Percentiles rank a stretch among this genome's conserved stretches.
These are phyloP conservation scores for Pichia norvegensis DNA, from an alignment of 1,139 yeast species.

Conservation along the genomic window DNA sequence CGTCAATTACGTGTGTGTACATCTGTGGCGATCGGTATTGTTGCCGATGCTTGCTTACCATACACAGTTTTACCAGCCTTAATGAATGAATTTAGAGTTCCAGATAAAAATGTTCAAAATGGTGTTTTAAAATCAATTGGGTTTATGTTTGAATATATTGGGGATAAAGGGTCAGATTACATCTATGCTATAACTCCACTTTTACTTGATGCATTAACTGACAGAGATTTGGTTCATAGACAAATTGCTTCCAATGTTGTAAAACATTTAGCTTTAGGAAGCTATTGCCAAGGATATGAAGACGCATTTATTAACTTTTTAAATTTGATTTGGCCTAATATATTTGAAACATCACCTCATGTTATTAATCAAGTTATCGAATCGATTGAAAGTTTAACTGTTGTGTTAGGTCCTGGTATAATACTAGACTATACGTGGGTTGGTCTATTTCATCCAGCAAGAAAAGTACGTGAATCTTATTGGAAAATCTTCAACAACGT, in stretches of 20 bases:
- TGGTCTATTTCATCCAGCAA: slow-evolving; percentile 90
- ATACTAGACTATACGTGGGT: slow-evolving; percentile 74
- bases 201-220: slow-evolving; percentile 84
- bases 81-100: slow-evolving; percentile 91
- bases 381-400: slow-evolving; percentile 67
- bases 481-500: slow-evolving; percentile 80
- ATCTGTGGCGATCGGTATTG: slow-evolving; percentile 96
- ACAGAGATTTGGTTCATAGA: slow-evolving; percentile 85
- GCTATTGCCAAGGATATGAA: slow-evolving; percentile 67
- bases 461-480: slow-evolving; percentile 73
- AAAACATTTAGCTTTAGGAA: slow-evolving; percentile 72
- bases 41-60: slow-evolving; percentile 89
- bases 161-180: slow-evolving; percentile 75
- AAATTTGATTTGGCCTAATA: slow-evolving; percentile 72
- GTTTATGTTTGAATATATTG: slow-evolving; percentile 91
- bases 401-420: slow-evolving; percentile 69
- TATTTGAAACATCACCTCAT: slow-evolving; percentile 92
- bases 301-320: slow-evolving; percentile 70
- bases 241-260: slow-evolving; percentile 93
- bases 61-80: slow-evolving; percentile 93
- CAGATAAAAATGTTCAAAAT: slow-evolving; percentile 89
- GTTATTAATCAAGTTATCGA: slow-evolving; percentile 79
- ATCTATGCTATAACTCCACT: slow-evolving; percentile 75
- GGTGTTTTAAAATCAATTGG: slow-evolving; percentile 90
- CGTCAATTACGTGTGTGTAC: slow-evolving; percentile 95